Evolutionary conservation across 2,329 filamentous ascomycete genomes (phyloP), one percentile per base, ranked within the genome.

Genomic region (Curvularia spicifera): DNA sequence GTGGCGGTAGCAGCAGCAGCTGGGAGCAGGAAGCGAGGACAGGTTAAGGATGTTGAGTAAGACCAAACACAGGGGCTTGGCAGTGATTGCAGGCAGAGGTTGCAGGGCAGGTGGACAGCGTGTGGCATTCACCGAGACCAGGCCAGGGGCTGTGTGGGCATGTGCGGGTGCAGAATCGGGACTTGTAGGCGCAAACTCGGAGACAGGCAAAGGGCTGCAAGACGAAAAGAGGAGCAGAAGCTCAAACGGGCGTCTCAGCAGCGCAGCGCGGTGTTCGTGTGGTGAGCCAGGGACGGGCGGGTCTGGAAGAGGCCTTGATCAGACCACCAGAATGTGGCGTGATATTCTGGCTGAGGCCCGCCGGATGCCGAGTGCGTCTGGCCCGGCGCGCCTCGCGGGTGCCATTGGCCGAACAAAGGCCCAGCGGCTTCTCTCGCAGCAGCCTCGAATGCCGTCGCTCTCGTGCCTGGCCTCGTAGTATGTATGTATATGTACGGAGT

Each of bases 291-390:
- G 56, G 56, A 39, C 50, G 49, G 62, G 52, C 53, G 47, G 53
- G 53, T 42, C 53, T 45, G 40, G 57, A 52, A 52, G 55, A 33
- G 44, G 33, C 42, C 57, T 52, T 44, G 50, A 72, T 75, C 72
- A 75, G 67, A 66, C 72, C 72, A 75, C 71, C 61, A 54, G 52
- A 37, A 40, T 56, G 70, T 75, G 72, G 72, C 71, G 71, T 75
- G 72, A 75, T 59, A 68, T 71, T 67, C 31, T 64, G 42, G 47
- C 54, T 50, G 44, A 29, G 56, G 18, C 54, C 61, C 64, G 57
- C 55, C 40, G 56, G 54, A 40, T 57, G 33, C 60, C 55, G 56
- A 45, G 52, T 53, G 42, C 56, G 42, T 53, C 56, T 49, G 51
- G 43, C 22, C 52, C 31, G 51, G 47, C 47, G 45, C 40, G 29